Evolutionary conservation across 2,329 filamentous ascomycete species (phyloP).

Genomic region (Aspergillus persii): DNA sequence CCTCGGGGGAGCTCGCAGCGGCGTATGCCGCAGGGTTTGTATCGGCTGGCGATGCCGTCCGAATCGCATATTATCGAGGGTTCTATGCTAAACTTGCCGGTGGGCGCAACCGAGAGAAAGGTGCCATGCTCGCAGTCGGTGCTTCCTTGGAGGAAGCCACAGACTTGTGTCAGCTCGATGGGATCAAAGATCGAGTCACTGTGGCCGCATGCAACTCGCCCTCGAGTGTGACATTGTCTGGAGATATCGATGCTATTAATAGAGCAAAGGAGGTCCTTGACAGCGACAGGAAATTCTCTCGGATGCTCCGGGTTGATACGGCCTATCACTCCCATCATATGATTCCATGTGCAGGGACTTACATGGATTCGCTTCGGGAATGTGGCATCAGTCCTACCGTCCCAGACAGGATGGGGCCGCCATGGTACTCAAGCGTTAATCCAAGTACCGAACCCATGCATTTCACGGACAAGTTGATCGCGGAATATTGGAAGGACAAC

Average conservation of each 20-base stretch:
- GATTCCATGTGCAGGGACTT: background rate
- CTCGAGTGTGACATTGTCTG: background rate
- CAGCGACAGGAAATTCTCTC: background rate
- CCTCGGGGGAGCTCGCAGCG: conserved; percentile 52
- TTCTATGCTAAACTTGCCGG: conserved; percentile 12
- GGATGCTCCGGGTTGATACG: background rate
- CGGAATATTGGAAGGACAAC: background rate
- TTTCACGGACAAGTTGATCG: background rate
- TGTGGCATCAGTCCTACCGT: background rate
- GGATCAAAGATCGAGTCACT: conserved; percentile 1
- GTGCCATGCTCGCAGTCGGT: conserved; percentile 36
- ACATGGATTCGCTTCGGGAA: background rate
- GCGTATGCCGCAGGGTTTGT: conserved; percentile 52
- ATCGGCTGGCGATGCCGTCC: conserved; percentile 42
- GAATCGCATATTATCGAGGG: conserved; percentile 49
- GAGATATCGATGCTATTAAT: background rate
- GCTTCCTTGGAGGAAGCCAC: conserved; percentile 23
- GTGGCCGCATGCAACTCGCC: conserved; percentile 42
- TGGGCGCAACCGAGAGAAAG: conserved; percentile 10
- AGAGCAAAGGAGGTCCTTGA: background rate
- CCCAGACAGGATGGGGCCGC: background rate
- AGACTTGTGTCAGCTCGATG: conserved; percentile 9
- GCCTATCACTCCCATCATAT: conserved; percentile 4
- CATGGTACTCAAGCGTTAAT: background rate
- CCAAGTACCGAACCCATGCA: background rate